These are phyloP conservation scores for Barbatosphaeria neglecta DNA, from an alignment of 495 filamentous ascomycete species.

Conservation along the genomic window DNA sequence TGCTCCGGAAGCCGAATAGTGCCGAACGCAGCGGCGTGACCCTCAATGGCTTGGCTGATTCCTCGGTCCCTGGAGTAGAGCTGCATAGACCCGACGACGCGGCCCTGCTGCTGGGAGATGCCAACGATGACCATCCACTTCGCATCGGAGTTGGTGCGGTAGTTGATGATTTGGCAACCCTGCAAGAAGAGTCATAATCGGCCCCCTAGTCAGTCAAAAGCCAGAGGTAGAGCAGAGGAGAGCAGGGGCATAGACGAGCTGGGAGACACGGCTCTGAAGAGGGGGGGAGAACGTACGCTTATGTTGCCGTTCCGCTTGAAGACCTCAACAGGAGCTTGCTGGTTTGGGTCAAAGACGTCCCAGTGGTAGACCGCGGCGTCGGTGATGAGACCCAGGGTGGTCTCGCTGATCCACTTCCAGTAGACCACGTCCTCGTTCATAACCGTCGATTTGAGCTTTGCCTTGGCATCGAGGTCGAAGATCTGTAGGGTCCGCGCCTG, in stretches of 20 bases:
- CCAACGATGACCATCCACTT: conserved; percentile 98
- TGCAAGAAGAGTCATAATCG: conserved; percentile 23
- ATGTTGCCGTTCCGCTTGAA: conserved; percentile 91
- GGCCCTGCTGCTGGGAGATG: conserved; percentile 84
- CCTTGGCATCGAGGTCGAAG: conserved; percentile 82
- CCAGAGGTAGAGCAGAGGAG: background rate
- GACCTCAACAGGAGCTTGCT: conserved; percentile 70
- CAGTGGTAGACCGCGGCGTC: conserved; percentile 89
- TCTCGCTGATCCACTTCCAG: conserved; percentile 98
- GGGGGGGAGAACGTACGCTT: too few relatives aligned
- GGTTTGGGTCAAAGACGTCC: conserved; percentile 77
- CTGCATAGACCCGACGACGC: conserved; percentile 92
- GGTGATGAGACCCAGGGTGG: conserved; percentile 76
- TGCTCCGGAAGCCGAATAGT: conserved; percentile 80
- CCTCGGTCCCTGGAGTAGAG: conserved; percentile 90
- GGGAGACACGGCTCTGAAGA: too few relatives aligned
- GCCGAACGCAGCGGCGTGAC: conserved; percentile 92
- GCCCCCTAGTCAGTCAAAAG: background rate
- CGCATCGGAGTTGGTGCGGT: conserved; percentile 86
- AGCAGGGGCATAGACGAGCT: too few relatives aligned
- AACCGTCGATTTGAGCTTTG: conserved; percentile 84
- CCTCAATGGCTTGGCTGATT: conserved; percentile 96
- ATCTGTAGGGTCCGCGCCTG: conserved; percentile 90
- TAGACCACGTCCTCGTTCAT: conserved; percentile 97
- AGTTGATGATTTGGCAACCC: conserved; percentile 99